Evolutionary conservation across 768 basidiomycete genomes (phyloP).

Genomic region (Dioszegia hungarica): DNA sequence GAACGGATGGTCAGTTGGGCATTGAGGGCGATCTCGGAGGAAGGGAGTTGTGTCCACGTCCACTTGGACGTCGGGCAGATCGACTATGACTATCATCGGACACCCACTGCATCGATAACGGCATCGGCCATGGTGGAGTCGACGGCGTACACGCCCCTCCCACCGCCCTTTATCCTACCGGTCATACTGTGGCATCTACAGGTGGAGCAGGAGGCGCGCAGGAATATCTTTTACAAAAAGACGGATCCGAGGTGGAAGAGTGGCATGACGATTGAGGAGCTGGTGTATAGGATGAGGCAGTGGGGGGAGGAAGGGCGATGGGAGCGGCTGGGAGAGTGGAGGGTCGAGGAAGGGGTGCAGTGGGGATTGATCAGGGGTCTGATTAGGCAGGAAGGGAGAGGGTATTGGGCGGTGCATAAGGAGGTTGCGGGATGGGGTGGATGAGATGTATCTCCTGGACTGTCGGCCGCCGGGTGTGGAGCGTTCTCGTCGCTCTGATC

Average conservation of each 20-base stretch:
- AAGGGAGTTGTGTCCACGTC: constrained; percentile 32
- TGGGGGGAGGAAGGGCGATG: constrained; percentile 39
- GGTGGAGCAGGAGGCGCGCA: constrained; percentile 10
- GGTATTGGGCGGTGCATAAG: constrained; percentile 23
- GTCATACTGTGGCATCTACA: constrained; percentile 20
- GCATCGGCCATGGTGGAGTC: neutral
- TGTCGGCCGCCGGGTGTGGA: too few species aligned
- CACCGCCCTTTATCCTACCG: constrained; percentile 25
- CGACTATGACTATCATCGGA: neutral
- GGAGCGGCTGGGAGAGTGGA: constrained; percentile 37
- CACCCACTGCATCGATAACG: neutral
- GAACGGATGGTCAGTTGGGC: constrained; percentile 22
- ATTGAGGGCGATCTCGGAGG: constrained; percentile 26
- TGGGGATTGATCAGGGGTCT: constrained; percentile 17
- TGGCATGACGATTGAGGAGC: constrained; percentile 29
- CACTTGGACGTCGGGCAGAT: neutral
- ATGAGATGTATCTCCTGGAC: neutral
- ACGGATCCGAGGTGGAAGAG: constrained; percentile 18
- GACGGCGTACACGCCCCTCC: constrained; percentile 31
- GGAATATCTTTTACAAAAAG: constrained; percentile 9
- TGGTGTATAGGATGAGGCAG: constrained; percentile 10
- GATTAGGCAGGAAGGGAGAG: constrained; percentile 19
- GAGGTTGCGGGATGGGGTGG: neutral
- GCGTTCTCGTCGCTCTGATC: too few species aligned
- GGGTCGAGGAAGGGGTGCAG: constrained; percentile 26